Evolutionary conservation across 805 yeast genomes (phyloP).

Genomic region (Priceomyces medius): DNA sequence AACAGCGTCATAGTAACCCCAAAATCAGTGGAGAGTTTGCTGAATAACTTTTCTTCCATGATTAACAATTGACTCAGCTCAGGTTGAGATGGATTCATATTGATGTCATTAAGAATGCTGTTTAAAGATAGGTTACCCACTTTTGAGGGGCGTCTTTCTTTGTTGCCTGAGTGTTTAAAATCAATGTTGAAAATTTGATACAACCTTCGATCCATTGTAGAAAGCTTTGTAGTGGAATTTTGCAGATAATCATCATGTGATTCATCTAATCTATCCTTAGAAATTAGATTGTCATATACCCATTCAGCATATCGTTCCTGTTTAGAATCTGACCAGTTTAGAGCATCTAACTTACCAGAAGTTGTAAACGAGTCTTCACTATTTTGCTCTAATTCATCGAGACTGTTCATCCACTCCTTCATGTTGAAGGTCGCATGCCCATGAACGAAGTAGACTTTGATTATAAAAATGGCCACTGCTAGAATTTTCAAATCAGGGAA

Average conservation of each 20-base stretch:
- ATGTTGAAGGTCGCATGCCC: conserved; percentile 10
- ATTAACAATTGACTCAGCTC: conserved; percentile 2
- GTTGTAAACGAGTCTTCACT: conserved; percentile 15
- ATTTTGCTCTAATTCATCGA: conserved; percentile 16
- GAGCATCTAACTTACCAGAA: conserved; percentile 25
- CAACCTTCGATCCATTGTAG: conserved; percentile 29
- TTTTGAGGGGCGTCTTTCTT: conserved; percentile 6
- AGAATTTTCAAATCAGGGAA: conserved; percentile 40
- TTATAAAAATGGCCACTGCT: conserved; percentile 28
- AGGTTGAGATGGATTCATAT: neutral
- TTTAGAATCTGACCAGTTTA: conserved; percentile 49
- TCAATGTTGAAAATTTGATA: conserved; percentile 31
- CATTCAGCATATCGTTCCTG: conserved; percentile 50
- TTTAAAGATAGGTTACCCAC: neutral
- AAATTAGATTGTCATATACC: conserved; percentile 39
- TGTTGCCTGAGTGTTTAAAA: neutral
- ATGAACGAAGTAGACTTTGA: conserved; percentile 31
- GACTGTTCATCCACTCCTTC: conserved; percentile 19
- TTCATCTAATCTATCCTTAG: conserved; percentile 16
- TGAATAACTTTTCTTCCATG: conserved; percentile 10
- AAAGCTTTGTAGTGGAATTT: neutral
- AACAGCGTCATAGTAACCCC: conserved; percentile 9
- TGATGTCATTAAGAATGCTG: neutral
- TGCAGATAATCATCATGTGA: conserved; percentile 7
- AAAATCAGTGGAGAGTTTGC: conserved; percentile 7